Percentiles rank a stretch among this genome's conserved stretches.
Evolutionary conservation across 2,329 filamentous ascomycete species (phyloP).

Genomic region (Torrubiellomyces zombiae): DNA sequence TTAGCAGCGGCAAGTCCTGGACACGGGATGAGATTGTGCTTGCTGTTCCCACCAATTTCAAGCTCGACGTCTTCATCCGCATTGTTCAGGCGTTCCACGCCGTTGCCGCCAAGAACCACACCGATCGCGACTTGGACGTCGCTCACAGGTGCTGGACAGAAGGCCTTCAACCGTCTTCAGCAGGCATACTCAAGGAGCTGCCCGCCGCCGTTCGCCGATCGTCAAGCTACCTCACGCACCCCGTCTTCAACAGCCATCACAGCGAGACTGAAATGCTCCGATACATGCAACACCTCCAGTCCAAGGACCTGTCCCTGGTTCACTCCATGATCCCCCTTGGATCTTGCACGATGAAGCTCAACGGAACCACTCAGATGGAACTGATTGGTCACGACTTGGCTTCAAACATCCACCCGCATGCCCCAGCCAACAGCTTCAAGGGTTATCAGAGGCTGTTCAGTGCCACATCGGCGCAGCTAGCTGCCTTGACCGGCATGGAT

Average conservation of each 20-base stretch:
- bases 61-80: slow-evolving; percentile 7
- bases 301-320: slow-evolving; percentile 82
- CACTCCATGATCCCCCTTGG: slow-evolving; percentile 97
- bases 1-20: slow-evolving; percentile 57
- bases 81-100: slow-evolving; percentile 11
- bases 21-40: slow-evolving; percentile 10
- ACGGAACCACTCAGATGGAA: slow-evolving; percentile 85
- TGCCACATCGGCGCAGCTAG: slow-evolving; percentile 59
- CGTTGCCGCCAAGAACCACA: slow-evolving; percentile 11
- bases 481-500: slow-evolving; percentile 76
- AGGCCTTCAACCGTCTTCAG: slow-evolving; percentile 12
- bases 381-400: slow-evolving; percentile 65
- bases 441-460: slow-evolving; percentile 57
- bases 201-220: slow-evolving; percentile 50
- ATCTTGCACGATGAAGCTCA: slow-evolving; percentile 97
- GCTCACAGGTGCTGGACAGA: slow-evolving; percentile 25
- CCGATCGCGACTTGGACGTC: slow-evolving; percentile 8
- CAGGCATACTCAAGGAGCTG: slow-evolving; percentile 24
- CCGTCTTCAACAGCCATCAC: slow-evolving; percentile 88
- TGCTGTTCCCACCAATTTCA: slow-evolving; percentile 12
- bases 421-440: slow-evolving; percentile 41
- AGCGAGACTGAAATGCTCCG: slow-evolving; percentile 88
- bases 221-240: slow-evolving; percentile 67
- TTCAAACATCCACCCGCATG: slow-evolving; percentile 67
- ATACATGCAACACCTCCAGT: slow-evolving; percentile 85